Base-by-base conservation (phyloP, 2,329 filamentous ascomycete genomes). In the Colletotrichum phormii region DNA sequence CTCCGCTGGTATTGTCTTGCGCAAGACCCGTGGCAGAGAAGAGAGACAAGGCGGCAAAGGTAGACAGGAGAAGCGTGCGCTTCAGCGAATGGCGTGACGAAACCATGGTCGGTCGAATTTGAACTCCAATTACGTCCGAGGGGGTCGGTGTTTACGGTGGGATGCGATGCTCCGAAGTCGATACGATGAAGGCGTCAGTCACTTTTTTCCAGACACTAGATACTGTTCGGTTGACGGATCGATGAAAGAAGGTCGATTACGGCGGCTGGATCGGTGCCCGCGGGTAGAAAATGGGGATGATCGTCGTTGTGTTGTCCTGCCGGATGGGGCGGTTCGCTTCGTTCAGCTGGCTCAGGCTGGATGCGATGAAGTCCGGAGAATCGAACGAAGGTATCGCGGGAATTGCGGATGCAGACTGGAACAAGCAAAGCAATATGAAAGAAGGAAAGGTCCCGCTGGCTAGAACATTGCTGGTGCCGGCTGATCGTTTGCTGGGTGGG, bases 51-150 rank as follows among this genome's bases (percentile, higher is more conserved):
- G 60, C 65, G 75, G 73, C 75, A 97, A 98, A 95, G 95, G 95
- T 84, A 90, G 95, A 78, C 90, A 92, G 75, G 97, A 97, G 87
- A 94, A 92, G 82, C 73, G 73, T 58, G 57, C 66, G 73, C 71
- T 73, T 74, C 63, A 74, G 54, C 37, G 72, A 67, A 53, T 66
- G 51, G 31, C 24, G 64, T n/a, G 64, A 67, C 22, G 72, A 37
- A 37, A 49, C 69, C 74, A 75, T 75, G 54, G 33, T 65, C 57
- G 51, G 58, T 53, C 33, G 35, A 29, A 46, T 9, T 57, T 22
- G n/a, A 61, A 22, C 55, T 5, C 46, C 49, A 24, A 12, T 18
- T 29, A 42, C 35, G 26, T 58, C 46, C 31, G 33, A 51, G 13
- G 15, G 8, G 18, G 35, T 57, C 22, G 55, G 35, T 31, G 60